Base-by-base conservation (phyloP, 2,329 filamentous ascomycete species). In the Paraphaeosphaeria minitans region DNA sequence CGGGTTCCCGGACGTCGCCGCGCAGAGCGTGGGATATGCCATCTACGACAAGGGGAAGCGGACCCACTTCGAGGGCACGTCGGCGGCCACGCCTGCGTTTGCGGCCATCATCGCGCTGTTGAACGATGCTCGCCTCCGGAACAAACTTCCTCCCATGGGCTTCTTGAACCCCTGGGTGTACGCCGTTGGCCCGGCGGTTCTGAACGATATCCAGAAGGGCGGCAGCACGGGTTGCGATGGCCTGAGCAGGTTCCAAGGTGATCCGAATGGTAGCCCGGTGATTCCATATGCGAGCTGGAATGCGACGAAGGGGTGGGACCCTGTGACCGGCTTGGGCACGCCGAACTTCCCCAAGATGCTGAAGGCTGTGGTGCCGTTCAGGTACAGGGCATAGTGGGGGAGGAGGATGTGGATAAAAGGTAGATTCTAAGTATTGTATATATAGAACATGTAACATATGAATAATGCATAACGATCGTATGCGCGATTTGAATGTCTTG, bases 1-100 rank as follows among this genome's bases (percentile, higher is more conserved):
- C 60, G 88, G 78, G 0, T 84, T 85, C 62, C 86, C 87, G 0
- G 87, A 89, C 61, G 80, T 90, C n/a, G 82, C 86, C 1, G 83
- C 84, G 3, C 83, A 85, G 57, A 89, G 87, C 29, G 48, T 49
- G 3, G 58, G 62, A 0, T 71, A 65, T 55, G 24, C 55, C 2
- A 72, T 69, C 71, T 69, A 75, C 56, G 82, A 81, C 62, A 74
- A 75, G 31, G 72, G 78, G 6, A 65, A 77, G 13, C 71, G 78
- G 58, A 74, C 77, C 59, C 72, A 75, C 6, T 72, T 65, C 31
- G 69, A 78, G 29, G 63, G 65, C 4, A 84, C 81, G 0, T 82
- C 79, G 31, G 82, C 84, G 56, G 82, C 86, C 1, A 76, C 85
- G 1, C 89, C 89, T 0, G 77, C 84, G 0, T 84, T 86, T 43